Percentiles rank a stretch among this genome's conserved stretches.
These are phyloP conservation scores for Gossypium gossypioides DNA, from an alignment of 441 rosid species.

Conservation along the genomic window DNA sequence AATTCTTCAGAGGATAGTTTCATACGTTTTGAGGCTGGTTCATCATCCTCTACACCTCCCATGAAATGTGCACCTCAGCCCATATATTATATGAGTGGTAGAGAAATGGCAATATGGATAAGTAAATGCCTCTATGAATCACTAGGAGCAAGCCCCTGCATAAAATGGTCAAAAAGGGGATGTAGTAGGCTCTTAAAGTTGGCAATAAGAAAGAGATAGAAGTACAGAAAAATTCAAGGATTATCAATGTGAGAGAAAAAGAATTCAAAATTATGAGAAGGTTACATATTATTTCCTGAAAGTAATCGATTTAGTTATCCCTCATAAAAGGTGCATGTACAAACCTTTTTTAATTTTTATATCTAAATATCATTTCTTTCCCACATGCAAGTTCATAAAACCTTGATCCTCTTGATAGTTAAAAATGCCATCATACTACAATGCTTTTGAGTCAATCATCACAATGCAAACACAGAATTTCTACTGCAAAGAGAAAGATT, in stretches of 20 bases:
- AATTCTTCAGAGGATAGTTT: slow-evolving; percentile 37
- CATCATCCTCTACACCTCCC: slow-evolving; percentile 73
- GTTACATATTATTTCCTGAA: not conserved
- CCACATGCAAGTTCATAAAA: not conserved
- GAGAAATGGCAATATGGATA: slow-evolving; percentile 3
- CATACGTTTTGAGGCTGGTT: slow-evolving; percentile 56
- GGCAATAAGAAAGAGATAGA: not conserved
- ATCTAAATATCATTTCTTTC: not conserved
- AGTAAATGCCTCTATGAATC: slow-evolving; percentile 10
- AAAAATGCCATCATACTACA: not conserved
- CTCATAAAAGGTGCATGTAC: not conserved
- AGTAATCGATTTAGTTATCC: not conserved
- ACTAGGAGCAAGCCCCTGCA: slow-evolving; percentile 29
- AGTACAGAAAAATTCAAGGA: not conserved
- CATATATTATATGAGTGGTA: slow-evolving; percentile 33
- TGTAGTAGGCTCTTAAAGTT: not conserved
- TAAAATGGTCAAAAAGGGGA: not conserved
- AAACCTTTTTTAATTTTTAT: not conserved
- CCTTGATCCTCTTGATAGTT: not conserved
- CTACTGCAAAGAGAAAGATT: not conserved
- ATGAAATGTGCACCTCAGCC: slow-evolving; percentile 69
- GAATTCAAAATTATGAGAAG: not conserved
- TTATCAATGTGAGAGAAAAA: not conserved
- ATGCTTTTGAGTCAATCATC: not conserved
- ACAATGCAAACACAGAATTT: not conserved